Evolutionary conservation across 2,329 filamentous ascomycete genomes (phyloP).

Genomic region (Mycocentrospora acerina): DNA sequence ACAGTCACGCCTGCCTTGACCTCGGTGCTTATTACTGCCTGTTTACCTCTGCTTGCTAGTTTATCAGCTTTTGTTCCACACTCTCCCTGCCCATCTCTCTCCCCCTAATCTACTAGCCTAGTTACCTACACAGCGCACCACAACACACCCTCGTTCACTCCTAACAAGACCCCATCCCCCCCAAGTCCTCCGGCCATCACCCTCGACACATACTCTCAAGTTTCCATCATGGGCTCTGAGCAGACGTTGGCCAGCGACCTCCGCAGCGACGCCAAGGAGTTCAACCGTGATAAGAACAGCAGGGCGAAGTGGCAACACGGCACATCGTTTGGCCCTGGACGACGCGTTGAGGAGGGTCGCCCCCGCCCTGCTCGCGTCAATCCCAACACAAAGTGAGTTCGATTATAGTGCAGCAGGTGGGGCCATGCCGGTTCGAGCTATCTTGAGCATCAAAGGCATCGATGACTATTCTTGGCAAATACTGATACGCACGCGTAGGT

Average conservation of each 20-base stretch:
- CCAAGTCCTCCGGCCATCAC: slow-evolving; percentile 6
- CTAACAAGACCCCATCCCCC: slow-evolving; percentile 2
- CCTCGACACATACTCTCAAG: slow-evolving; percentile 9
- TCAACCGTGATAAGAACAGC: slow-evolving; percentile 52
- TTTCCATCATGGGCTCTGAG: slow-evolving; percentile 46
- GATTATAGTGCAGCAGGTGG: no score
- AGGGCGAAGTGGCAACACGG: slow-evolving; percentile 56
- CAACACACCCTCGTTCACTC: slow-evolving; percentile 2
- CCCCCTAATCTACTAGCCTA: slow-evolving; percentile 11
- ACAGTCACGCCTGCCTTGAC: slow-evolving; percentile 33
- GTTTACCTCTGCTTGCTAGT: neutral
- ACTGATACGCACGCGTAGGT: slow-evolving; percentile 22
- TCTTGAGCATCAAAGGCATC: no score
- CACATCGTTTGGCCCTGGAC: slow-evolving; percentile 41
- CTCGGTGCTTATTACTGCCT: slow-evolving; percentile 30
- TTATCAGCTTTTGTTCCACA: slow-evolving; percentile 10
- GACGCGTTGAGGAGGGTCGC: slow-evolving; percentile 37
- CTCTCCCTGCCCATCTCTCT: no score
- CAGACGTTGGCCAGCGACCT: slow-evolving; percentile 55
- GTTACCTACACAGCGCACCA: slow-evolving; percentile 8
- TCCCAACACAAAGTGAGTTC: slow-evolving; percentile 33
- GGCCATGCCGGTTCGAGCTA: no score
- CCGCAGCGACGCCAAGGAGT: slow-evolving; percentile 56
- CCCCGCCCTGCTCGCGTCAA: slow-evolving; percentile 40
- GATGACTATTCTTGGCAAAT: slow-evolving; percentile 10